Percentiles rank a stretch among this genome's conserved stretches.
Evolutionary conservation across 345 rosid species (phyloP).

Genomic region (Camelina sativa): DNA sequence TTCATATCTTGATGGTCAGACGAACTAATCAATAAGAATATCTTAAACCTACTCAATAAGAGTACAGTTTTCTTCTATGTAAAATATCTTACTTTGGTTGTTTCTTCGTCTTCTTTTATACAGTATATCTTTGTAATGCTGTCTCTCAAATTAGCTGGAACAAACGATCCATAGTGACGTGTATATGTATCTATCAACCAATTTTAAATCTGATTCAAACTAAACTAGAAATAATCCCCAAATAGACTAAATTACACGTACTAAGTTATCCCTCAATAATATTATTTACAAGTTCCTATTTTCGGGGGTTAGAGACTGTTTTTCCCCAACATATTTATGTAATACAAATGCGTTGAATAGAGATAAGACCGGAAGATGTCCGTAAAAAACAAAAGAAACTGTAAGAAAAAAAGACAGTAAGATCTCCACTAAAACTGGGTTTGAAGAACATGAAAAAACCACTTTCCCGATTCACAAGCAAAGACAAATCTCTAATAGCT

Average conservation of each 20-base stretch:
- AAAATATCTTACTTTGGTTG: not conserved
- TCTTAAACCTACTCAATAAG: not conserved
- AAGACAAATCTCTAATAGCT: conserved; percentile 23
- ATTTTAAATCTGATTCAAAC: not conserved
- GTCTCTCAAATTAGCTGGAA: not conserved
- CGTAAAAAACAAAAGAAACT: conserved; percentile 26
- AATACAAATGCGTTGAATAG: conserved; percentile 11
- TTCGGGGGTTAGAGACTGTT: not conserved
- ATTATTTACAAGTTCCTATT: conserved; percentile 24
- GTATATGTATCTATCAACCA: not conserved
- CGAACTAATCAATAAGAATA: too few species aligned
- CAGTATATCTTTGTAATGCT: not conserved
- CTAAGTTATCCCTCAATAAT: conserved; percentile 1
- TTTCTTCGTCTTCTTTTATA: conserved; percentile 7
- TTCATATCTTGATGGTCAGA: too few species aligned
- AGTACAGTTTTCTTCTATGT: not conserved
- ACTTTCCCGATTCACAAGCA: conserved; percentile 35
- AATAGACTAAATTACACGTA: not conserved
- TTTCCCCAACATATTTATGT: not conserved
- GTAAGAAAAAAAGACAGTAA: conserved; percentile 37
- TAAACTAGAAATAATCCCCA: not conserved
- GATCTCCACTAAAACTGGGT: conserved; percentile 44
- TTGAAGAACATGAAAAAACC: conserved; percentile 30
- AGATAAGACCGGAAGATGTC: conserved; percentile 26
- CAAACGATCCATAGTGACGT: conserved; percentile 3